phyloP scores from a whole-genome alignment of 2,329 filamentous ascomycete genomes.

The Claviceps digitariae region DNA sequence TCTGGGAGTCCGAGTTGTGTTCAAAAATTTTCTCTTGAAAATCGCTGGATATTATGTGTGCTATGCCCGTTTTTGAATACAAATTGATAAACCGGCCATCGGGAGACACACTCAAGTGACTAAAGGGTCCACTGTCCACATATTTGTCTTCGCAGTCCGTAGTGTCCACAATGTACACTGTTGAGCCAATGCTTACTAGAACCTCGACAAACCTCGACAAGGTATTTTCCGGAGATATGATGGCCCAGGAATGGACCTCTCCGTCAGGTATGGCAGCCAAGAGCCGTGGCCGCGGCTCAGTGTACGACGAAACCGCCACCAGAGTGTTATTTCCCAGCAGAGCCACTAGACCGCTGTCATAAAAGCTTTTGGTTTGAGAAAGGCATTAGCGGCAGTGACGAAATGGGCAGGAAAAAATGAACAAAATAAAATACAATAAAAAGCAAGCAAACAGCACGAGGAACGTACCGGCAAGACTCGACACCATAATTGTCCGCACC shows the following conservation, averaged over 20 bases:
- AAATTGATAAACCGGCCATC: slow-evolving; percentile 80
- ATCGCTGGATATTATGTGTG: slow-evolving; percentile 89
- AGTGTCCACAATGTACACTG: slow-evolving; percentile 75
- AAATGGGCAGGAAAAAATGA: neutral
- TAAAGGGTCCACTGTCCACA: slow-evolving; percentile 84
- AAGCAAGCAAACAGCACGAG: neutral
- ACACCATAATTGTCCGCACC: slow-evolving; percentile 82
- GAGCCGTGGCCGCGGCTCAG: slow-evolving; percentile 76
- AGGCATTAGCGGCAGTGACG: neutral
- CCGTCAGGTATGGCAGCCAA: slow-evolving; percentile 67
- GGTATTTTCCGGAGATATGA: slow-evolving; percentile 78
- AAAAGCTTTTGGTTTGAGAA: slow-evolving; percentile 42
- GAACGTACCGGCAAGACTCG: slow-evolving; percentile 52
- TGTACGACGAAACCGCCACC: slow-evolving; percentile 75
- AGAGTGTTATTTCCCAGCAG: slow-evolving; percentile 79
- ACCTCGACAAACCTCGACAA: slow-evolving; percentile 90
- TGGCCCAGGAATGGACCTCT: slow-evolving; percentile 72
- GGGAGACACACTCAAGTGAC: slow-evolving; percentile 79
- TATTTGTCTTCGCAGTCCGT: slow-evolving; percentile 84
- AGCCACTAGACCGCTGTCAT: slow-evolving; percentile 83
- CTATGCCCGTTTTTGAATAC: slow-evolving; percentile 71
- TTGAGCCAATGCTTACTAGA: slow-evolving; percentile 69
- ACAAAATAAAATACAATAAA: neutral
- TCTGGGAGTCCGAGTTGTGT: slow-evolving; percentile 77
- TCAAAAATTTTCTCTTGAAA: slow-evolving; percentile 88